Evolutionary conservation across 768 basidiomycete species (phyloP).

Genomic region (Tephrocybe sp.): DNA sequence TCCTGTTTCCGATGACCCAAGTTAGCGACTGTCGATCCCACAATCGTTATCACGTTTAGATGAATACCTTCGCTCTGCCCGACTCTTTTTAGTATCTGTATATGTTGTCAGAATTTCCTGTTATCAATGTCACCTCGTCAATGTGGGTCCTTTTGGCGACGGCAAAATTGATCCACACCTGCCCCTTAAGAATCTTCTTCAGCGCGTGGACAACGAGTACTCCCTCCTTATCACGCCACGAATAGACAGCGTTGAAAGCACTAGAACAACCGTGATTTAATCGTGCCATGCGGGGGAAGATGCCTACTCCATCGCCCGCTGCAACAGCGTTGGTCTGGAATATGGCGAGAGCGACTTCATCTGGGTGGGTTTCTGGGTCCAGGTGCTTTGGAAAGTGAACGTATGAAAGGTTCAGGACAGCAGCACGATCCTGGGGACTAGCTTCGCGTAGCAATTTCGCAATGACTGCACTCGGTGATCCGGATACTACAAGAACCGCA

Average conservation of each 20-base stretch:
- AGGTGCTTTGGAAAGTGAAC: constrained; percentile 46
- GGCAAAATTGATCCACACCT: constrained; percentile 30
- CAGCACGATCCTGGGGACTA: constrained; percentile 29
- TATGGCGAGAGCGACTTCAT: constrained; percentile 57
- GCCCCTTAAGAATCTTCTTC: constrained; percentile 48
- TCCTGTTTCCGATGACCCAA: constrained; percentile 32
- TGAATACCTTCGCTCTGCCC: constrained; percentile 50
- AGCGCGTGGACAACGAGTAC: constrained; percentile 56
- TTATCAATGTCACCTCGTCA: background rate
- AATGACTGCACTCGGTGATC: constrained; percentile 46
- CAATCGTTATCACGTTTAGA: background rate
- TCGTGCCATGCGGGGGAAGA: constrained; percentile 68
- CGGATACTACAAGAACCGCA: constrained; percentile 33
- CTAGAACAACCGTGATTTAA: constrained; percentile 68
- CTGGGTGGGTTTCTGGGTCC: constrained; percentile 33
- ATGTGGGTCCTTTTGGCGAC: constrained; percentile 1
- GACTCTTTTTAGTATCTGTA: constrained; percentile 51
- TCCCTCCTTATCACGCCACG: constrained; percentile 50
- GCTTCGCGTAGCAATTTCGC: constrained; percentile 32
- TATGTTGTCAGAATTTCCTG: constrained; percentile 66
- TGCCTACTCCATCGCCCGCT: constrained; percentile 49
- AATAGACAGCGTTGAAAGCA: constrained; percentile 67
- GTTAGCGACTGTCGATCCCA: background rate
- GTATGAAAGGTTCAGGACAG: constrained; percentile 56
- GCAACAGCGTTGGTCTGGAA: constrained; percentile 67